Evolutionary conservation across 768 basidiomycete genomes (phyloP), one percentile per base, ranked within the genome.

Genomic region (Flagelloscypha sp.): DNA sequence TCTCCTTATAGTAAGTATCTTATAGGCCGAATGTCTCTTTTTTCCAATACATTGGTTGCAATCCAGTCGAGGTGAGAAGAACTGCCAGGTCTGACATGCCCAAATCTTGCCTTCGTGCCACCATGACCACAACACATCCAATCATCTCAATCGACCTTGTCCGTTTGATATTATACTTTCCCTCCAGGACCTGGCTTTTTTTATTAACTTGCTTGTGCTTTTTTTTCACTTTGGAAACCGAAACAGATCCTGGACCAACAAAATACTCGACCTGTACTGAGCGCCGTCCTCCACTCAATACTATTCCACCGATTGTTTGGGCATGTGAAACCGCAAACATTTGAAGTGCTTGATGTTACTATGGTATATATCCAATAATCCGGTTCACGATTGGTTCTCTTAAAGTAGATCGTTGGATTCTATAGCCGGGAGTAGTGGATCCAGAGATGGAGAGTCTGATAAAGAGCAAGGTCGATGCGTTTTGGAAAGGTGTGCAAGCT

Each of bases 231-330:
- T n/a, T 31, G 15, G 19, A 9, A 9, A 31, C 17, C 8, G 15
- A 17, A 11, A 31, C 46, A 87, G 85, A 65, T 76, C 29, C 63
- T 88, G 33, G 86, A 88, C 55, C 73, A 85, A 17, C 70, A 68
- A 33, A 78, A 72, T 12, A 70, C 74, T 24, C 80, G 77, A 54
- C 85, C 88, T 44, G 82, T 80, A 28, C 69, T 89, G 5, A 71
- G 69, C 36, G 85, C 76, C 3, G 64, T 87, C 35, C 67, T 90
- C n/a, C 87, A 89, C 48, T 66, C 84, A 0, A 80, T 89, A 31
- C 62, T 89, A 11, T 89, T 90, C 51, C 86, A 90, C 50, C 73
- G 86, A 6, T 63, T 87, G 13, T 85, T 89, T 49, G 87, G 86
- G 3, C 77, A 74, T 0, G 70, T 89, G 27, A 84, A 79, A 45